A percentile compares a stretch with the other conserved stretches of the same genome.
phyloP scores from a whole-genome alignment of 2,329 filamentous ascomycete species.

The Raffaelea deltoideospora region DNA sequence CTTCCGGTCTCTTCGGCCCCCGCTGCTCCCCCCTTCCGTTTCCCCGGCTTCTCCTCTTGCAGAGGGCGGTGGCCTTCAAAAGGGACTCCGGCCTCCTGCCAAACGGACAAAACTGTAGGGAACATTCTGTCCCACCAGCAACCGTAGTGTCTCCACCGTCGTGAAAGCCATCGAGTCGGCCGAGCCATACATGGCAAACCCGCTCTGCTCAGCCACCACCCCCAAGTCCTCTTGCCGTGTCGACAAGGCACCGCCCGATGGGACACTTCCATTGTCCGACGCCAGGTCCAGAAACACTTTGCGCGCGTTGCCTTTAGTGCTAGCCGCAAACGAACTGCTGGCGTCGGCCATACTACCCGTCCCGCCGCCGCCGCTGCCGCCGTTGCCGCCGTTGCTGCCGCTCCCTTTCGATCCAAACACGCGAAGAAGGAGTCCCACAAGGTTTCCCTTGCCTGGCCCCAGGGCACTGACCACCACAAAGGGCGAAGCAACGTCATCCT shows the following conservation, averaged over 20 bases:
- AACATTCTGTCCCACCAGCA: constrained; percentile 75
- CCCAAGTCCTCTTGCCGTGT: constrained; percentile 53
- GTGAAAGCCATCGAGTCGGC: constrained; percentile 74
- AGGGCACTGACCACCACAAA: constrained; percentile 73
- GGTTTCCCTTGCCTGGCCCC: constrained; percentile 60
- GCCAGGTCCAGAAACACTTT: constrained; percentile 75
- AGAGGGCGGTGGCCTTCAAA: no score
- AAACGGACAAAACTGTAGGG: constrained; percentile 76
- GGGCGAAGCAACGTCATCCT: constrained; percentile 37
- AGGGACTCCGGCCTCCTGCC: constrained; percentile 39
- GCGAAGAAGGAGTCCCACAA: constrained; percentile 64
- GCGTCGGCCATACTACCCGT: no score
- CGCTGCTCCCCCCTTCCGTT: no score
- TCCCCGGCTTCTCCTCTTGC: no score
- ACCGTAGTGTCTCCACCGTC: constrained; percentile 63
- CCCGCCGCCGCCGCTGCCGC: no score
- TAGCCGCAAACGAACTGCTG: no score
- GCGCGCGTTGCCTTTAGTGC: constrained; percentile 19
- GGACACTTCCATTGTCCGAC: constrained; percentile 26
- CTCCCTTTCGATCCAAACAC: constrained; percentile 47
- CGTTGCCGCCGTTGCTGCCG: no score
- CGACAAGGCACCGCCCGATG: constrained; percentile 15
- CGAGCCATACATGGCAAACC: constrained; percentile 66
- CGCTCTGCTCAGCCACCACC: constrained; percentile 54
- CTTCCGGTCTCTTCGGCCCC: no score